Evolutionary conservation across 2,329 filamentous ascomycete species (phyloP).

Genomic region (Fusarium napiforme): DNA sequence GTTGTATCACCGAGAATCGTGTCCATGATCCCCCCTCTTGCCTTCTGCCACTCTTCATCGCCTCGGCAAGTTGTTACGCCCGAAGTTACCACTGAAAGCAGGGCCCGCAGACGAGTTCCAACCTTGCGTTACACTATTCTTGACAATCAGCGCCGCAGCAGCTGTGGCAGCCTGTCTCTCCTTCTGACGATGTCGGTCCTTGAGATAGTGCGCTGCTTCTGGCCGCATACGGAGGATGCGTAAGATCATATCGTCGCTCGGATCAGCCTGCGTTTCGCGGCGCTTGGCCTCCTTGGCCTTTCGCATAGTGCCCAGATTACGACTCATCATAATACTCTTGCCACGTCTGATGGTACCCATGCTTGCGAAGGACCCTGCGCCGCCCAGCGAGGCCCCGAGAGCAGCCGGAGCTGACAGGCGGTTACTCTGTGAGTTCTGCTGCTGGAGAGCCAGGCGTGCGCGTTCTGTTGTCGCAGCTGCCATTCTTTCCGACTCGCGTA

Average conservation of each 20-base stretch:
- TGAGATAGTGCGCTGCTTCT: constrained; percentile 87
- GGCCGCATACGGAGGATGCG: constrained; percentile 94
- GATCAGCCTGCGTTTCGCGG: constrained; percentile 94
- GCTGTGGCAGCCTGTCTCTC: constrained; percentile 90
- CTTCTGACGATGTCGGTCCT: constrained; percentile 91
- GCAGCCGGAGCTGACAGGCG: constrained; percentile 75
- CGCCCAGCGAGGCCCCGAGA: constrained; percentile 50
- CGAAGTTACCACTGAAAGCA: constrained; percentile 54
- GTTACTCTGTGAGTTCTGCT: constrained; percentile 63
- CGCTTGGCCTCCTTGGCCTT: constrained; percentile 96
- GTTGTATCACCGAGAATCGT: background rate
- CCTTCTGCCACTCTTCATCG: constrained; percentile 51
- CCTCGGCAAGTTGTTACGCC: constrained; percentile 59
- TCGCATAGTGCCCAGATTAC: constrained; percentile 95
- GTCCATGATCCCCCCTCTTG: constrained; percentile 16
- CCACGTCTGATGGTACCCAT: constrained; percentile 74
- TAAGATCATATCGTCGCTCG: constrained; percentile 97
- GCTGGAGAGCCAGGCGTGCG: constrained; percentile 73
- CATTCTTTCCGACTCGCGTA: constrained; percentile 97
- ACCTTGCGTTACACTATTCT: constrained; percentile 80
- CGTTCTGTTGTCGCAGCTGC: constrained; percentile 84
- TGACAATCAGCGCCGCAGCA: constrained; percentile 92
- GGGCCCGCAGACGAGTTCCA: constrained; percentile 57
- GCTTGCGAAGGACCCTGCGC: constrained; percentile 65
- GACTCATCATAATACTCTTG: constrained; percentile 90